Base-by-base conservation (phyloP, 2,329 filamentous ascomycete species). In the Microdochium nivale region DNA sequence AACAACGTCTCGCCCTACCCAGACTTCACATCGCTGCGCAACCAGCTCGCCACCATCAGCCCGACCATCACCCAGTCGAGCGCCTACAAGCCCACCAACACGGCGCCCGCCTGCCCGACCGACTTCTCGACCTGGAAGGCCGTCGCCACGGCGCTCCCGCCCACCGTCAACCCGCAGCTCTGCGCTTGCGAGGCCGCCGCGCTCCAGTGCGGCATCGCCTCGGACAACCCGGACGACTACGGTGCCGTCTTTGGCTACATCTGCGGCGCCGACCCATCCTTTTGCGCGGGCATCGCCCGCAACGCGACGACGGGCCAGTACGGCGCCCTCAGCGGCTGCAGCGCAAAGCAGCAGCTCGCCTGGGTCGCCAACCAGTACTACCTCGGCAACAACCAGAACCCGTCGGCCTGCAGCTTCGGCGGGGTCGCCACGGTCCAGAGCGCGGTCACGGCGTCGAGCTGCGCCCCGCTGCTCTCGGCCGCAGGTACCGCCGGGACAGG, bases 181-280 rank as follows among this genome's bases (percentile, higher is more conserved):
- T 99, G 94, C 79, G 69, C 77, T 53, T 99, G 94, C 81, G 96
- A 96, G 88, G 79, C 81, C 67, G 74, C 80, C 57, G 83, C 82
- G 46, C 74, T 95, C 52, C 72, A 74, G 53, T 99, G 94, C 72
- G 78, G 79, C 25, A 81, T 90, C 54, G 74, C 79, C 47, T 69
- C 76, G 47, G 69, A 70, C 24, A 72, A 78, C 56, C 66, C 73
- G 49, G 75, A 83, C 51, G 71, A 81, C 52, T 86, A 82, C 62
- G 80, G 79, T 49, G 71, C 78, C 16, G 79, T 94, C 59, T 97
- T 97, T 70, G 76, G 75, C 65, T 83, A 73, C 67, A 80, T 92
- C 68, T 94, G 88, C 70, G 85, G 82, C 52, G 62, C 70, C 46
- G 66, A 75, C 53, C 65, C 70, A 47, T 63, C 67, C 33, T 76